phyloP scores from a whole-genome alignment of 139 green algal species.

The Chara braunii region DNA sequence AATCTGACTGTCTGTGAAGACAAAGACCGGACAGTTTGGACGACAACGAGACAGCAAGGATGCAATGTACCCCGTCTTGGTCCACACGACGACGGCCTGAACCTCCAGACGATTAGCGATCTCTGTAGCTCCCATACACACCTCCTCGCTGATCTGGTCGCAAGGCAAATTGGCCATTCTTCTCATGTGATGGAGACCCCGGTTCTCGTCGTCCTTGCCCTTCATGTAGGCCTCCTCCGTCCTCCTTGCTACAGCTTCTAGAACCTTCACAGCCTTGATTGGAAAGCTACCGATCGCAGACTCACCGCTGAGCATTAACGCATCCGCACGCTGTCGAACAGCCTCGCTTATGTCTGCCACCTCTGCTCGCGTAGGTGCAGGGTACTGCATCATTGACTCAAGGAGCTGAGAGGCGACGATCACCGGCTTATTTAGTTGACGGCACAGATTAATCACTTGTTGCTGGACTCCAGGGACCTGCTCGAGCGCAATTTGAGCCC shows the following conservation, averaged over 20 bases:
- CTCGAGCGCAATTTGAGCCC: conserved; percentile 98
- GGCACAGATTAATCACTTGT: conserved; percentile 62
- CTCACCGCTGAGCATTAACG: conserved; percentile 78
- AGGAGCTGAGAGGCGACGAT: conserved; percentile 58
- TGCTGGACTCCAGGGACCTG: conserved; percentile 73
- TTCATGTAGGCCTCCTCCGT: conserved; percentile 53
- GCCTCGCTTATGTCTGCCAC: conserved; percentile 73
- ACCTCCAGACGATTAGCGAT: conserved; percentile 53
- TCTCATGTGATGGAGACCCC: too few species aligned
- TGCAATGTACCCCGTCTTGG: conserved; percentile 64
- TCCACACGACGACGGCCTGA: conserved; percentile 72
- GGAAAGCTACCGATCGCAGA: conserved; percentile 65
- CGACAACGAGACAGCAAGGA: conserved; percentile 62
- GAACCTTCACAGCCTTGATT: conserved; percentile 62
- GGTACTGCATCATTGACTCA: conserved; percentile 55
- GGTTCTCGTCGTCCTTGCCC: conserved; percentile 45
- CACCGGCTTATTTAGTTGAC: conserved; percentile 49
- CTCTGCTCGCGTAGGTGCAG: conserved; percentile 62
- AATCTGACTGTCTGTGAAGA: conserved; percentile 61
- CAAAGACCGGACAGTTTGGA: conserved; percentile 74
- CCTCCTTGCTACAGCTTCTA: conserved; percentile 51
- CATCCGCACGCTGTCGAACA: conserved; percentile 69
- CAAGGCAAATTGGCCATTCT: too few species aligned
- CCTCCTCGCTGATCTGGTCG: too few species aligned
- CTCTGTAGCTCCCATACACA: too few species aligned